phyloP scores from a whole-genome alignment of 192 early-diverging fungal species.

The Backusella parvicylindrica region DNA sequence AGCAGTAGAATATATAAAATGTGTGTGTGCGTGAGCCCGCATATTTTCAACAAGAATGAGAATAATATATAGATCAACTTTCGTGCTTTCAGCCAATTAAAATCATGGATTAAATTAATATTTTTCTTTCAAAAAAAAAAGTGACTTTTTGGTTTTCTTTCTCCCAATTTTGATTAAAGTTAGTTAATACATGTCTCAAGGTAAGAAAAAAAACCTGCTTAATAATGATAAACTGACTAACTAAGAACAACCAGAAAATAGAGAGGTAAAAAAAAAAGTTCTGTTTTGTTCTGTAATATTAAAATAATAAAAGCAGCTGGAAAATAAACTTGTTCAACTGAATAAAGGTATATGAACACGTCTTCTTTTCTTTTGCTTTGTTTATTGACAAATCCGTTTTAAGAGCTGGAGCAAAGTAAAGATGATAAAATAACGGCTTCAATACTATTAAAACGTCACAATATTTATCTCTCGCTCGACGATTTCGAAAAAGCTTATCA shows the following conservation, averaged over 20 bases:
- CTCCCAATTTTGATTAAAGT: neutral
- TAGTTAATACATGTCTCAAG: neutral
- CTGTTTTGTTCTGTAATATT: neutral
- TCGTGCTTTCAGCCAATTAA: neutral
- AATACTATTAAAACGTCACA: slow-evolving; percentile 21
- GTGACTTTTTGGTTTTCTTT: neutral
- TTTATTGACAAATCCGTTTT: neutral
- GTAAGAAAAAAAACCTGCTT: neutral
- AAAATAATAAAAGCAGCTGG: neutral
- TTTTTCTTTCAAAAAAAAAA: neutral
- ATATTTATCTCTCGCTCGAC: neutral
- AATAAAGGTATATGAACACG: neutral
- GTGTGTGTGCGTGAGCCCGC: no score
- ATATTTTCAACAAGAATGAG: neutral
- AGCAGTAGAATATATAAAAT: neutral
- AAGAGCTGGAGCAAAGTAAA: slow-evolving; percentile 5
- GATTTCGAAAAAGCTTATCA: neutral
- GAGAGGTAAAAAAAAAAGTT: neutral
- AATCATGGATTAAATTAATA: neutral
- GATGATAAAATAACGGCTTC: slow-evolving; percentile 7
- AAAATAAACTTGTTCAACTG: neutral
- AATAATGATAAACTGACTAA: neutral
- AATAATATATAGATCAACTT: neutral
- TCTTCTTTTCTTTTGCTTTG: neutral
- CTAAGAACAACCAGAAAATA: neutral